Evolutionary conservation across 2,329 filamentous ascomycete genomes (phyloP).

Genomic region (Polychaeton citri): DNA sequence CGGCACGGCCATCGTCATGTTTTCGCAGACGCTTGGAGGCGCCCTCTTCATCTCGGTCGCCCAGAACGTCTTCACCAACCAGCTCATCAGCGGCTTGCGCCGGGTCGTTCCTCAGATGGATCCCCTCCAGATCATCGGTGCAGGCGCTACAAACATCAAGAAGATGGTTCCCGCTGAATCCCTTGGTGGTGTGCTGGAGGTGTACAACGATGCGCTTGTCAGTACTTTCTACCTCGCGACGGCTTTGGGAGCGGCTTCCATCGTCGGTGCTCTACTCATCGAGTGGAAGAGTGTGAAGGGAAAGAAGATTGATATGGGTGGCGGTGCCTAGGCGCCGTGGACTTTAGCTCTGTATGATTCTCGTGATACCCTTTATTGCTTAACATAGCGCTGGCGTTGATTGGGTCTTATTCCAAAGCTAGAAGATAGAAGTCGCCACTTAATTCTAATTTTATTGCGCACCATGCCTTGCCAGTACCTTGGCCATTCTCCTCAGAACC

Average conservation of each 20-base stretch:
- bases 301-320: conserved; percentile 25
- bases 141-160: conserved; percentile 48
- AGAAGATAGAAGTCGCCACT: too few relatives aligned
- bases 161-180: conserved; percentile 37
- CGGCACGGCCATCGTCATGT: conserved; percentile 36
- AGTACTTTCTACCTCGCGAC: conserved; percentile 48
- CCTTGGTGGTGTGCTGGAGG: conserved; percentile 41
- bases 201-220: conserved; percentile 51
- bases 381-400: too few relatives aligned
- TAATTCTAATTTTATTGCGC: too few relatives aligned
- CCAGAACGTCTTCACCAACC: conserved; percentile 38
- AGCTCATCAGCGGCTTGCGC: conserved; percentile 27
- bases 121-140: conserved; percentile 27
- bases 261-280: conserved; percentile 42
- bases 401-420: too few relatives aligned
- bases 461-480: too few relatives aligned
- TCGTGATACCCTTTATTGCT: too few relatives aligned
- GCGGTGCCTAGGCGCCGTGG: neutral
- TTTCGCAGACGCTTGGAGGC: conserved; percentile 34
- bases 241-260: conserved; percentile 38
- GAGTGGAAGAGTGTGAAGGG: conserved; percentile 56
- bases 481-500: too few relatives aligned
- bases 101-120: conserved; percentile 29
- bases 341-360: too few relatives aligned
- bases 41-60: conserved; percentile 36